phyloP scores from a whole-genome alignment of 768 basidiomycete species.

The Rhodotorula kratochvilovae region DNA sequence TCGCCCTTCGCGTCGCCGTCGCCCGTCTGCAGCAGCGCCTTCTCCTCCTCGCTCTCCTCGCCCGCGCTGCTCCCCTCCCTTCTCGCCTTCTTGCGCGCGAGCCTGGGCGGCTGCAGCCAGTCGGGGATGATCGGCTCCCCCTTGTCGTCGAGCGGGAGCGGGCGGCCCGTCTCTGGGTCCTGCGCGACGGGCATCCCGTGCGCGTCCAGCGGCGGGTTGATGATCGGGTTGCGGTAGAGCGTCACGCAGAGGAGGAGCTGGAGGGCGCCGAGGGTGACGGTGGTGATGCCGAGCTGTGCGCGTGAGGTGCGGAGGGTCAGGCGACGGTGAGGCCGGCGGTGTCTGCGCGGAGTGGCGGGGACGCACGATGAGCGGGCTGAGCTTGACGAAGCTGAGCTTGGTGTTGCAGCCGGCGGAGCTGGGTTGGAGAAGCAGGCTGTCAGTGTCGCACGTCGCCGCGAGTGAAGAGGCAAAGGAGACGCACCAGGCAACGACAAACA shows the following conservation, averaged over 20 bases:
- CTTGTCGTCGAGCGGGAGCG: constrained; percentile 12
- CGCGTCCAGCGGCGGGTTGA: constrained; percentile 25
- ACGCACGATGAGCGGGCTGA: constrained; percentile 24
- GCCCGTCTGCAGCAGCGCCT: neutral
- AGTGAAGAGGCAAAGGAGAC: neutral
- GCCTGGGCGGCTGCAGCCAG: neutral
- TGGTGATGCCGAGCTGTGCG: constrained; percentile 3
- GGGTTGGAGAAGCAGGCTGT: neutral
- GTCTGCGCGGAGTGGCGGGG: too few relatives aligned
- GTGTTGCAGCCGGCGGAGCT: constrained; percentile 3
- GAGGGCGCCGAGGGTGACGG: constrained; percentile 3
- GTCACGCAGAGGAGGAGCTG: constrained; percentile 17
- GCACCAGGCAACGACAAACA: constrained; percentile 4
- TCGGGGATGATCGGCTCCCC: constrained; percentile 21
- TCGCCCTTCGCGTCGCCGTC: neutral
- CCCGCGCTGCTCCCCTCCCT: neutral
- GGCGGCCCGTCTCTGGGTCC: constrained; percentile 16
- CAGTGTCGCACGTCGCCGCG: too few relatives aligned
- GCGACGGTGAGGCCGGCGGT: too few relatives aligned
- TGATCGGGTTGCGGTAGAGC: constrained; percentile 22
- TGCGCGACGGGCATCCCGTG: constrained; percentile 23
- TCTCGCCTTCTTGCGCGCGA: neutral
- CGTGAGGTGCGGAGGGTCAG: too few relatives aligned
- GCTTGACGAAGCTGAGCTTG: constrained; percentile 11
- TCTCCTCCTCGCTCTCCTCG: neutral